Evolutionary conservation across 352 stramenopile genomes (phyloP).

Genomic region (Globisporangium heterothallicum): DNA sequence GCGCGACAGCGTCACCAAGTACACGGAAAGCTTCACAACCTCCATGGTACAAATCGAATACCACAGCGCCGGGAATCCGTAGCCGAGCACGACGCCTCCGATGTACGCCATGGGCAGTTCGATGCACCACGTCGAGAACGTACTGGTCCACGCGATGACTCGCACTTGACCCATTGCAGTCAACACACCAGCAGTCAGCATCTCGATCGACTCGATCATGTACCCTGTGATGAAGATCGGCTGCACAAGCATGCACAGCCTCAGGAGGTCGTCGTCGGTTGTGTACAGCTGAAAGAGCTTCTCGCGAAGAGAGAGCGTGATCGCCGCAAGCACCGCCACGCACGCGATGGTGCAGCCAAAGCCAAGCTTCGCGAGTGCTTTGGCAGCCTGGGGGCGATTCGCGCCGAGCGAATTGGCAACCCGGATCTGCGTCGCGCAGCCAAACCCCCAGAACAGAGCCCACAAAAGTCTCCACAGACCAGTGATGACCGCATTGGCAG

Average conservation of each 20-base stretch:
- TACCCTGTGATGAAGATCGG: slow-evolving; percentile 52
- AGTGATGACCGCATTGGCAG: slow-evolving; percentile 44
- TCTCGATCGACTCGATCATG: slow-evolving; percentile 58
- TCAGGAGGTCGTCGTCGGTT: slow-evolving; percentile 40
- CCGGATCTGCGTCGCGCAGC: slow-evolving; percentile 15
- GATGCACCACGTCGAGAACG: slow-evolving; percentile 49
- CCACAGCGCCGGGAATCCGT: slow-evolving; percentile 46
- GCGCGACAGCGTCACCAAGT: slow-evolving; percentile 26
- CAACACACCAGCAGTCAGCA: slow-evolving; percentile 37
- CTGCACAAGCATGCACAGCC: slow-evolving; percentile 46
- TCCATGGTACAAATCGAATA: slow-evolving; percentile 40
- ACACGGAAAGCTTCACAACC: slow-evolving; percentile 36
- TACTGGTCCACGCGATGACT: slow-evolving; percentile 45
- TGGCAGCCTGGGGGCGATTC: slow-evolving; percentile 10
- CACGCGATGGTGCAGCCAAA: neutral
- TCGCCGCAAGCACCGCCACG: slow-evolving; percentile 4
- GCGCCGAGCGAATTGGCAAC: slow-evolving; percentile 20
- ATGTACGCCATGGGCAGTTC: slow-evolving; percentile 57
- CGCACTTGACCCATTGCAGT: slow-evolving; percentile 52
- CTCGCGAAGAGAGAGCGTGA: slow-evolving; percentile 33
- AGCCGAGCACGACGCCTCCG: slow-evolving; percentile 33
- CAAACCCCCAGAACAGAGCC: slow-evolving; percentile 48
- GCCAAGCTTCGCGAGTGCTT: slow-evolving; percentile 5
- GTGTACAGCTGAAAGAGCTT: slow-evolving; percentile 58
- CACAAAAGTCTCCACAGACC: slow-evolving; percentile 54